Evolutionary conservation across 768 basidiomycete genomes (phyloP).

Genomic region (Hemileccinum rubropunctum): DNA sequence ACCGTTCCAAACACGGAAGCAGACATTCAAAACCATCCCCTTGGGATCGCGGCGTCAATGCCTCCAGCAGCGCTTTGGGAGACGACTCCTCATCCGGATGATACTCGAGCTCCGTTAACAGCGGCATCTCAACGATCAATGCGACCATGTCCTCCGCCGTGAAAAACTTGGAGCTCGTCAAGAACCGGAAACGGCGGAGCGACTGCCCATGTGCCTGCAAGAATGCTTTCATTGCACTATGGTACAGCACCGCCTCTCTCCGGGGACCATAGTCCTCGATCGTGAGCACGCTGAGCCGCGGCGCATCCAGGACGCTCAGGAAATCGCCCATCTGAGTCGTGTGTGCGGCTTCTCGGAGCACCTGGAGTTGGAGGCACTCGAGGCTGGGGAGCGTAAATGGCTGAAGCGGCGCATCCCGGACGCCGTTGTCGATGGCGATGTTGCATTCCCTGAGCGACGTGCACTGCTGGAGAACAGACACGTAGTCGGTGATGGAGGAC

Average conservation of each 20-base stretch:
- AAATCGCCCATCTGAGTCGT: slow-evolving; percentile 21
- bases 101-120: slow-evolving; percentile 21
- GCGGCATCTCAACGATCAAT: slow-evolving; percentile 16
- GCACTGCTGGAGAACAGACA: slow-evolving; percentile 18
- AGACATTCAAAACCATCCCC: slow-evolving; percentile 14
- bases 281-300: slow-evolving; percentile 12
- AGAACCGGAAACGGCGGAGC: slow-evolving; percentile 13
- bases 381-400: slow-evolving; percentile 16
- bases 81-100: slow-evolving; percentile 23
- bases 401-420: slow-evolving; percentile 6
- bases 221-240: slow-evolving; percentile 14
- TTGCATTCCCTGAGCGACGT: slow-evolving; percentile 20
- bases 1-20: slow-evolving; percentile 16
- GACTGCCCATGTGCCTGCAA: slow-evolving; percentile 10
- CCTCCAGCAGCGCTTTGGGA: slow-evolving; percentile 14
- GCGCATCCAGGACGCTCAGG: slow-evolving; percentile 12
- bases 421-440: slow-evolving; percentile 12
- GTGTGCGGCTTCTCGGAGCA: slow-evolving; percentile 13
- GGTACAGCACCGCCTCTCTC: slow-evolving; percentile 12
- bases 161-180: slow-evolving; percentile 18
- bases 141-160: slow-evolving; percentile 16
- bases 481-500: slow-evolving; percentile 21
- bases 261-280: slow-evolving; percentile 20
- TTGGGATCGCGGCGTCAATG: slow-evolving; percentile 19
- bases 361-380: slow-evolving; percentile 15